A percentile compares a stretch with the other conserved stretches of the same genome.
phyloP scores from a whole-genome alignment of 108 stramenopile genomes.

The Conticribra weissflogii region DNA sequence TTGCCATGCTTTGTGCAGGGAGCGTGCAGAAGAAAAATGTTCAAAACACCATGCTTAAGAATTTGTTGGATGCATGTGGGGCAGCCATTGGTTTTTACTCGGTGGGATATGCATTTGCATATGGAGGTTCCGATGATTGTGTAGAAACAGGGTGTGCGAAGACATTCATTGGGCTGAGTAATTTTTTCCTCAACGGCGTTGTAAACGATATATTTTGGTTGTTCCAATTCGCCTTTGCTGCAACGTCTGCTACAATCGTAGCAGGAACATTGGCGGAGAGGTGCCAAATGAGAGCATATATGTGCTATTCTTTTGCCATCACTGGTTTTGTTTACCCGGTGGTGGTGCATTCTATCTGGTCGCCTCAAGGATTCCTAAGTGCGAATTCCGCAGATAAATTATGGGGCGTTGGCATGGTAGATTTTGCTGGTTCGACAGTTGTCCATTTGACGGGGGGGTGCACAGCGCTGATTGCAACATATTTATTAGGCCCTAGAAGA shows the following conservation, averaged over 20 bases:
- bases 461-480: constrained; percentile 79
- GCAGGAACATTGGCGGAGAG: constrained; percentile 94
- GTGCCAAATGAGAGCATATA: constrained; percentile 85
- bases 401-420: constrained; percentile 67
- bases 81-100: constrained; percentile 77
- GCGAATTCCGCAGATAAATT: constrained; percentile 28
- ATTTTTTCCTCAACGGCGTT: constrained; percentile 60
- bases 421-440: constrained; percentile 92
- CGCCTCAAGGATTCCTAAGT: constrained; percentile 64
- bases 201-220: constrained; percentile 75
- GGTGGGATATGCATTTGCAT: constrained; percentile 82
- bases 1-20: constrained; percentile 77
- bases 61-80: constrained; percentile 85
- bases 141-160: constrained; percentile 15
- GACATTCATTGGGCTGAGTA: constrained; percentile 63
- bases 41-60: constrained; percentile 90
- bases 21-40: constrained; percentile 82
- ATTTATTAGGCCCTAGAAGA: constrained; percentile 82
- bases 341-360: constrained; percentile 84
- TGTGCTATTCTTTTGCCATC: constrained; percentile 73
- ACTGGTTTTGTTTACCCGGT: constrained; percentile 90
- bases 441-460: constrained; percentile 93
- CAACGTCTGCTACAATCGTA: constrained; percentile 88
- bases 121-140: constrained; percentile 58
- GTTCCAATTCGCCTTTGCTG: constrained; percentile 85